phyloP scores from a whole-genome alignment of 2,329 filamentous ascomycete species.

The Claviceps pazoutovae region DNA sequence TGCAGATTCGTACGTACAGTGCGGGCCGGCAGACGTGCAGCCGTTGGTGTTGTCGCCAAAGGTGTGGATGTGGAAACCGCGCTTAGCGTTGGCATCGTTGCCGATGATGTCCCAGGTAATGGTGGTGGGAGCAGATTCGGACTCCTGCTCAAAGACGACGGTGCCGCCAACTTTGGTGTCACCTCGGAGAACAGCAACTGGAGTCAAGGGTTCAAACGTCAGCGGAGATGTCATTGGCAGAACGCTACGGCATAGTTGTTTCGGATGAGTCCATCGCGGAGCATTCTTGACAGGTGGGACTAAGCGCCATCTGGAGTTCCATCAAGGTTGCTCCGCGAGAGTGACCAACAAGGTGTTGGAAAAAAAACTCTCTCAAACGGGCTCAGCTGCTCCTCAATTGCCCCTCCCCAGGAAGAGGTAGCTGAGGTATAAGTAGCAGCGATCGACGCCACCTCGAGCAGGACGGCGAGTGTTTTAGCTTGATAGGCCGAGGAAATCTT shows the following conservation, averaged over 20 bases:
- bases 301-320: slow-evolving; percentile 31
- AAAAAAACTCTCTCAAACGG: slow-evolving; percentile 46
- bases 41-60: slow-evolving; percentile 99
- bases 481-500: slow-evolving; percentile 15
- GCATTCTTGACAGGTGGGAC: slow-evolving; percentile 9
- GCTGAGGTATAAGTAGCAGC: slow-evolving; percentile 11
- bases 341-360: slow-evolving; percentile 8
- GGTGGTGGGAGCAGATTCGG: slow-evolving; percentile 69
- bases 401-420: slow-evolving; percentile 7
- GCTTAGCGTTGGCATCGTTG: slow-evolving; percentile 88
- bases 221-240: slow-evolving; percentile 3
- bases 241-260: not conserved
- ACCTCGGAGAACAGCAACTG: slow-evolving; percentile 94
- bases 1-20: slow-evolving; percentile 52
- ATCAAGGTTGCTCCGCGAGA: slow-evolving; percentile 29
- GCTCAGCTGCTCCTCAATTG: slow-evolving; percentile 22
- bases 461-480: not conserved
- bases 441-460: not conserved
- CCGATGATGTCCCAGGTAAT: slow-evolving; percentile 87
- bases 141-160: slow-evolving; percentile 86
- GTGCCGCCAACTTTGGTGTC: slow-evolving; percentile 91
- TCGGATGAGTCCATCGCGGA: slow-evolving; percentile 18
- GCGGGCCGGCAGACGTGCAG: slow-evolving; percentile 94
- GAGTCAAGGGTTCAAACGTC: slow-evolving; percentile 7
- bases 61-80: slow-evolving; percentile 96